These are phyloP conservation scores for Arxiozyma slooffiae DNA, from an alignment of 1,139 yeast genomes.

Conservation along the genomic window DNA sequence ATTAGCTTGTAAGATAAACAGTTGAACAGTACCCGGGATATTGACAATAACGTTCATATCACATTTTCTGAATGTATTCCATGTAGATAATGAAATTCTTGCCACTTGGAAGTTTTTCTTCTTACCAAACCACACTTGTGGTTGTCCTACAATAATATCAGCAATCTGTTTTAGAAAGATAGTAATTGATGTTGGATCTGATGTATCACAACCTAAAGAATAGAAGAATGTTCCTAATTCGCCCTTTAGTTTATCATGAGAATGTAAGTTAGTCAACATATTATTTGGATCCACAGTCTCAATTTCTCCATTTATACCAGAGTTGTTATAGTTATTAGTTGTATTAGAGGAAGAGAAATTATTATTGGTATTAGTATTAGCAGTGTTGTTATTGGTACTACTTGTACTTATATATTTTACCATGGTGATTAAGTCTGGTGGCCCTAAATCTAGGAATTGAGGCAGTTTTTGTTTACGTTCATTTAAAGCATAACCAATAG, in stretches of 20 bases:
- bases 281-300: conserved; percentile 11
- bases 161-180: conserved; percentile 74
- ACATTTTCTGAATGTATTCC: conserved; percentile 64
- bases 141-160: conserved; percentile 46
- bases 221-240: conserved; percentile 35
- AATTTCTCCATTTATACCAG: conserved; percentile 1
- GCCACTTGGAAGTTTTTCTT: conserved; percentile 68
- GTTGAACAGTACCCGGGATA: conserved; percentile 74
- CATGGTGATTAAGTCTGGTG: conserved; percentile 79
- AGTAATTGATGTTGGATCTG: conserved; percentile 57
- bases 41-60: conserved; percentile 71
- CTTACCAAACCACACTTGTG: conserved; percentile 69
- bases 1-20: conserved; percentile 49
- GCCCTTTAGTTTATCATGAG: conserved; percentile 27
- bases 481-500: conserved; percentile 41
- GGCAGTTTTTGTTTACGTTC: conserved; percentile 39
- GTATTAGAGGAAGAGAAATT: background rate
- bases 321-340: background rate
- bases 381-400: conserved; percentile 4
- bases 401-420: conserved; percentile 34
- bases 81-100: conserved; percentile 57
- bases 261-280: conserved; percentile 19
- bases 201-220: conserved; percentile 52
- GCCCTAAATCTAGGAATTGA: conserved; percentile 61
- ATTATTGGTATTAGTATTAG: conserved; percentile 8